Evolutionary conservation across 108 stramenopile genomes (phyloP).

Genomic region (Cyclotella choctawhatcheeana): DNA sequence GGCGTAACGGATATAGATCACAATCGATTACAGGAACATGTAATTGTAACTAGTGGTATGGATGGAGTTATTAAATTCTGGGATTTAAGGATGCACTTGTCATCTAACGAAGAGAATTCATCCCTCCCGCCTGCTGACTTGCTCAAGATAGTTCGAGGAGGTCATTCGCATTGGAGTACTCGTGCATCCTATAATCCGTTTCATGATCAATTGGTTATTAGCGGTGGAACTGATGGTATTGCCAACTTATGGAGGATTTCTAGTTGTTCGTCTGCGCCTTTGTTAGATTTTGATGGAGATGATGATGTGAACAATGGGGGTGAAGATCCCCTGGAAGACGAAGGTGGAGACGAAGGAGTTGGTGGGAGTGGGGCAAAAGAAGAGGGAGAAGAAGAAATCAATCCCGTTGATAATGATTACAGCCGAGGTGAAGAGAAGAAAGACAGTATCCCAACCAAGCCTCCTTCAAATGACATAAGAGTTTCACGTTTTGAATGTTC

Average conservation of each 20-base stretch:
- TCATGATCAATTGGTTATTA: slow-evolving; percentile 97
- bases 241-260: slow-evolving; percentile 96
- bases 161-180: slow-evolving; percentile 91
- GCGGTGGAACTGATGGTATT: slow-evolving; percentile 90
- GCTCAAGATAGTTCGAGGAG: slow-evolving; percentile 71
- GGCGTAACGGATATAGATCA: slow-evolving; percentile 88
- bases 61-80: slow-evolving; percentile 96
- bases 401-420: slow-evolving; percentile 20
- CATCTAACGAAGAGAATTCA: background rate
- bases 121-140: slow-evolving; percentile 28
- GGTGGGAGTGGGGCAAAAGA: slow-evolving; percentile 7
- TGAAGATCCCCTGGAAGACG: slow-evolving; percentile 21
- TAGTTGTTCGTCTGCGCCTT: slow-evolving; percentile 93
- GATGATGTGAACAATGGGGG: slow-evolving; percentile 55
- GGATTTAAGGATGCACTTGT: slow-evolving; percentile 78
- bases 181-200: slow-evolving; percentile 93
- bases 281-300: slow-evolving; percentile 68
- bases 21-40: slow-evolving; percentile 94
- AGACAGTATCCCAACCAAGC: slow-evolving; percentile 2
- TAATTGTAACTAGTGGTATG: slow-evolving; percentile 86
- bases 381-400: background rate
- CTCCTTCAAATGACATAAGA: slow-evolving; percentile 63
- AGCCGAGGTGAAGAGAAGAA: slow-evolving; percentile 23
- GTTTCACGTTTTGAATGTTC: slow-evolving; percentile 87
- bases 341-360: background rate